These are phyloP conservation scores for Parastagonospora avenae DNA, from an alignment of 2,329 filamentous ascomycete genomes.

Conservation along the genomic window DNA sequence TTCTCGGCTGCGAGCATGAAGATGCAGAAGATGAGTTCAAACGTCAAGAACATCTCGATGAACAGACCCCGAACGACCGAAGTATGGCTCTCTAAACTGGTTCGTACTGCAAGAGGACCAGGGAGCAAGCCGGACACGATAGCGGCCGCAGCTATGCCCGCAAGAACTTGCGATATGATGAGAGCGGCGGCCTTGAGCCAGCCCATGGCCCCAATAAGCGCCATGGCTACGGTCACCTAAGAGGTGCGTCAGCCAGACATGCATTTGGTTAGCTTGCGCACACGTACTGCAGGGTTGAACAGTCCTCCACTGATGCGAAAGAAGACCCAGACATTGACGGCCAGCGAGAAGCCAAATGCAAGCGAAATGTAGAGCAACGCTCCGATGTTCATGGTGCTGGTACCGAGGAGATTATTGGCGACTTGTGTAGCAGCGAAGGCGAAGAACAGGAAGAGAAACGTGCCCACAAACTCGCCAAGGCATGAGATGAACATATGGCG, in stretches of 20 bases:
- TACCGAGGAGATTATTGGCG: conserved; percentile 41
- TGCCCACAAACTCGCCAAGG: conserved; percentile 50
- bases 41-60: conserved; percentile 58
- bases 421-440: conserved; percentile 47
- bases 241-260: conserved; percentile 2
- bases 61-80: conserved; percentile 53
- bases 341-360: conserved; percentile 45
- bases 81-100: conserved; percentile 49
- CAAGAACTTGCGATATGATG: conserved; percentile 53
- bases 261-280: no score
- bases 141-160: conserved; percentile 52
- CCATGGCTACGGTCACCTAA: conserved; percentile 55
- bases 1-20: conserved; percentile 53
- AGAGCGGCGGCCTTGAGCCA: conserved; percentile 52
- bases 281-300: conserved; percentile 47
- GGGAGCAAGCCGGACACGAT: conserved; percentile 53
- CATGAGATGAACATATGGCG: conserved; percentile 54
- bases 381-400: conserved; percentile 25
- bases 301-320: conserved; percentile 47
- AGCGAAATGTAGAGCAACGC: conserved; percentile 45
- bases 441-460: conserved; percentile 49
- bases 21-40: conserved; percentile 55
- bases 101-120: conserved; percentile 52
- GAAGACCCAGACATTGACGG: conserved; percentile 50
- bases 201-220: conserved; percentile 53